Conservation (phyloP, 2,329 filamentous ascomycete species). For the Cladosporium sp. region DNA sequence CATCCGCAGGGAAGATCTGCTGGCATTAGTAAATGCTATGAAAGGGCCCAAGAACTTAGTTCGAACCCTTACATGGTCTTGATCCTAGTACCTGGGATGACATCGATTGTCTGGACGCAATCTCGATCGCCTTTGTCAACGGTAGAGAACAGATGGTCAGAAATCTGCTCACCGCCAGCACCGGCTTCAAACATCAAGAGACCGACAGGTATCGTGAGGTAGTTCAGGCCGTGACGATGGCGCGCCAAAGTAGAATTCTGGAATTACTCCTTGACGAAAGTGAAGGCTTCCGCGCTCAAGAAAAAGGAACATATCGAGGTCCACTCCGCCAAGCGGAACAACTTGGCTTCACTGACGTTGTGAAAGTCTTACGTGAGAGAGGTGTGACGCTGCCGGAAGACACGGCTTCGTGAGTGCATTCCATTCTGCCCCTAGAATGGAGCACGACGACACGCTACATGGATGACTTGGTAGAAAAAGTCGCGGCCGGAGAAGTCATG, state of each 20-base stretch:
- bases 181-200: not conserved
- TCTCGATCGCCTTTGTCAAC: not conserved
- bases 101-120: not conserved
- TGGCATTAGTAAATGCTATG: too few relatives aligned
- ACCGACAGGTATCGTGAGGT: not conserved
- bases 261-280: not conserved
- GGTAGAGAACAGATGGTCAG: not conserved
- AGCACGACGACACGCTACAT: too few relatives aligned
- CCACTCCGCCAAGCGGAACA: not conserved
- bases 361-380: not conserved
- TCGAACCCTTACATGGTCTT: too few relatives aligned
- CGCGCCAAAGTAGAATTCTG: not conserved
- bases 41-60: too few relatives aligned
- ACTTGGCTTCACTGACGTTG: not conserved
- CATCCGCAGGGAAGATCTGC: too few relatives aligned
- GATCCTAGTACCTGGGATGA: too few relatives aligned
- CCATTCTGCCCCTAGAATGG: too few relatives aligned
- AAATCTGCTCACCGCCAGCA: not conserved
- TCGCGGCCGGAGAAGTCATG: too few relatives aligned
- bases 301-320: not conserved
- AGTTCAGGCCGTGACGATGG: not conserved
- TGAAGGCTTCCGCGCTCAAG: not conserved
- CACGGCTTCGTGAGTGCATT: too few relatives aligned
- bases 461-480: too few relatives aligned
- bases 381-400: not conserved